Evolutionary conservation across 1,284 basidiomycete genomes (phyloP).

Genomic region (Ustilago bromivora): DNA sequence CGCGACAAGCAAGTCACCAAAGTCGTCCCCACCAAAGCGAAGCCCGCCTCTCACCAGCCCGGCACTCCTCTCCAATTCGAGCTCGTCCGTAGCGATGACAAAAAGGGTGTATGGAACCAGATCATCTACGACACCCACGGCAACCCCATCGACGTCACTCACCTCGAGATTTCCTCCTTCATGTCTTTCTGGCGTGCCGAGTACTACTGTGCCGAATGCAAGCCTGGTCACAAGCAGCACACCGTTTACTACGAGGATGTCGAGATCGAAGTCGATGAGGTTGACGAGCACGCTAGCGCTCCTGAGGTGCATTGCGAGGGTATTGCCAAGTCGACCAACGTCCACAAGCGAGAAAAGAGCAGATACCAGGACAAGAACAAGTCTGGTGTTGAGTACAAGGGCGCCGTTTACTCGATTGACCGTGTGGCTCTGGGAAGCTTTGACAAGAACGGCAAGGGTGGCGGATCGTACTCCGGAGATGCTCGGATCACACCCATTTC

Average conservation of each 20-base stretch:
- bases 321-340: constrained; percentile 20
- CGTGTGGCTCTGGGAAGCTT: constrained; percentile 24
- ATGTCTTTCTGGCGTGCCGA: constrained; percentile 45
- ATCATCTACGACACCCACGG: constrained; percentile 38
- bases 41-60: background rate
- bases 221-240: constrained; percentile 23
- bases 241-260: constrained; percentile 40
- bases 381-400: constrained; percentile 24
- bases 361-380: constrained; percentile 22
- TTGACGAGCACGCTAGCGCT: constrained; percentile 3
- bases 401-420: constrained; percentile 28
- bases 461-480: background rate
- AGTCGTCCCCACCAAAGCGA: constrained; percentile 30
- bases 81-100: constrained; percentile 25
- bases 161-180: constrained; percentile 17
- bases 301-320: constrained; percentile 28
- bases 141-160: constrained; percentile 25
- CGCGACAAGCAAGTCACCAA: constrained; percentile 38
- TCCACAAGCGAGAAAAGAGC: constrained; percentile 29
- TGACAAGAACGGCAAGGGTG: constrained; percentile 22
- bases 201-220: constrained; percentile 34
- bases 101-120: constrained; percentile 32
- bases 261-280: constrained; percentile 40
- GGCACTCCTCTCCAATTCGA: constrained; percentile 30
- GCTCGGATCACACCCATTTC: background rate